A percentile compares a stretch with the other conserved stretches of the same genome.
Evolutionary conservation across 108 stramenopile genomes (phyloP).

Genomic region (Discostella stelligeroides): DNA sequence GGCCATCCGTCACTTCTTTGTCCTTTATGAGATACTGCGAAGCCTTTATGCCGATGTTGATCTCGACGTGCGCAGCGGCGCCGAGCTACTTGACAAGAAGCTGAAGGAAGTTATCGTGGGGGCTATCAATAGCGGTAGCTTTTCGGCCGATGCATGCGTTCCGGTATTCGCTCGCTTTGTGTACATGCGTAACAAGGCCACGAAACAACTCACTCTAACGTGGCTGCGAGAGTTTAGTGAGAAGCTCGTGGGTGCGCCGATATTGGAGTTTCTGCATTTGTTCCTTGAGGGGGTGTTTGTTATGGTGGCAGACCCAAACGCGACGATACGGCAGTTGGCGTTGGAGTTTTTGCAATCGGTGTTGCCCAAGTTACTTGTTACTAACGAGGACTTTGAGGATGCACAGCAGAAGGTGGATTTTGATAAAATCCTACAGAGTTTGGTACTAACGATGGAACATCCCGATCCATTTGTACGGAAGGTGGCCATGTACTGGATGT

Average conservation of each 20-base stretch:
- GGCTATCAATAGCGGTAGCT: constrained; percentile 78
- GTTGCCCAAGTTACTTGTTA: constrained; percentile 77
- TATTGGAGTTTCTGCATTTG: constrained; percentile 82
- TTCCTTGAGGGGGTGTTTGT: constrained; percentile 85
- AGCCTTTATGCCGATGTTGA: constrained; percentile 85
- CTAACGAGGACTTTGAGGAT: constrained; percentile 74
- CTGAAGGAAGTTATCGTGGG: constrained; percentile 84
- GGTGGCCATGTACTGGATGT: constrained; percentile 93
- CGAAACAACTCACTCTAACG: constrained; percentile 80
- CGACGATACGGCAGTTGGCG: constrained; percentile 82
- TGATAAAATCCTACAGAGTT: constrained; percentile 83
- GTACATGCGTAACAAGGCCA: constrained; percentile 88
- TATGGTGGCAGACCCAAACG: constrained; percentile 86
- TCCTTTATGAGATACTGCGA: constrained; percentile 85
- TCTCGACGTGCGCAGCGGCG: constrained; percentile 78
- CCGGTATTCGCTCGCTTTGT: constrained; percentile 89
- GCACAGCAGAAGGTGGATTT: constrained; percentile 75
- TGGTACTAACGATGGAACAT: constrained; percentile 88
- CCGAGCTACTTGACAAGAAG: constrained; percentile 81
- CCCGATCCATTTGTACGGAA: constrained; percentile 91
- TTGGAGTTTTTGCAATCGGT: constrained; percentile 83
- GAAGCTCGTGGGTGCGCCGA: constrained; percentile 83
- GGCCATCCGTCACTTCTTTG: constrained; percentile 88
- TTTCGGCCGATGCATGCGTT: constrained; percentile 82
- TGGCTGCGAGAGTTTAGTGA: constrained; percentile 85